These are phyloP conservation scores for Plantago major DNA, from an alignment of 257 asterid genomes.

Conservation along the genomic window DNA sequence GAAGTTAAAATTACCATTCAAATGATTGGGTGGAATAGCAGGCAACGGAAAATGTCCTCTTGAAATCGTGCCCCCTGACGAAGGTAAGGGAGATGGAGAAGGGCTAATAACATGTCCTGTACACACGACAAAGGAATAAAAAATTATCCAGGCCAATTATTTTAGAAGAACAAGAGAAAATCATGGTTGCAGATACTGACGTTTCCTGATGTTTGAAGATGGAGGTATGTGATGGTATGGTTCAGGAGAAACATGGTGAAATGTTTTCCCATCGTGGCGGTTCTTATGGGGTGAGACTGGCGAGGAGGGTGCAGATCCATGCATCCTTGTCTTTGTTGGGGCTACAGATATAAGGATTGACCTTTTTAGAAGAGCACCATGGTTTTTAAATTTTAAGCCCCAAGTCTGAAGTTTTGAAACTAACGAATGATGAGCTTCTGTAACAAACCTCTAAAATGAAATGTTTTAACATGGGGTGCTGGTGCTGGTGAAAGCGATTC, in stretches of 20 bases:
- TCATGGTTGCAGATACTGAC: constrained; percentile 25
- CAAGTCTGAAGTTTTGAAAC: not conserved
- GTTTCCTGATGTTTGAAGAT: constrained; percentile 28
- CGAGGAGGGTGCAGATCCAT: constrained; percentile 30
- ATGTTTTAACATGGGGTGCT: constrained; percentile 25
- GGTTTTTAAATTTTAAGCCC: not conserved
- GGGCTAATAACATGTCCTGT: constrained; percentile 46
- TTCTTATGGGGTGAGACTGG: constrained; percentile 24
- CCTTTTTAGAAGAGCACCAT: not conserved
- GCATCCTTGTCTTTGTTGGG: constrained; percentile 22
- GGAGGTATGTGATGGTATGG: constrained; percentile 30
- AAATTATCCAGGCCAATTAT: not conserved
- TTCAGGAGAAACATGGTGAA: constrained; percentile 35
- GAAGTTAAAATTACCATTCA: constrained; percentile 28
- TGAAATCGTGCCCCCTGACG: constrained; percentile 24
- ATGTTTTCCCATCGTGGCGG: constrained; percentile 33
- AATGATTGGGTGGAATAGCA: constrained; percentile 34
- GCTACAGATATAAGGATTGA: constrained; percentile 27
- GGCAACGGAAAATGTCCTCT: constrained; percentile 42
- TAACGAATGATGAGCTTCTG: not conserved
- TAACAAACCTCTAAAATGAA: constrained; percentile 22
- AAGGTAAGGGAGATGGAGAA: constrained; percentile 34
- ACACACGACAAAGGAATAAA: constrained; percentile 3
- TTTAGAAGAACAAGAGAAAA: constrained; percentile 9
- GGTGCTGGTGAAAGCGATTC: constrained; percentile 8